phyloP scores from a whole-genome alignment of 2,329 filamentous ascomycete genomes.

The Colletotrichum sp. region DNA sequence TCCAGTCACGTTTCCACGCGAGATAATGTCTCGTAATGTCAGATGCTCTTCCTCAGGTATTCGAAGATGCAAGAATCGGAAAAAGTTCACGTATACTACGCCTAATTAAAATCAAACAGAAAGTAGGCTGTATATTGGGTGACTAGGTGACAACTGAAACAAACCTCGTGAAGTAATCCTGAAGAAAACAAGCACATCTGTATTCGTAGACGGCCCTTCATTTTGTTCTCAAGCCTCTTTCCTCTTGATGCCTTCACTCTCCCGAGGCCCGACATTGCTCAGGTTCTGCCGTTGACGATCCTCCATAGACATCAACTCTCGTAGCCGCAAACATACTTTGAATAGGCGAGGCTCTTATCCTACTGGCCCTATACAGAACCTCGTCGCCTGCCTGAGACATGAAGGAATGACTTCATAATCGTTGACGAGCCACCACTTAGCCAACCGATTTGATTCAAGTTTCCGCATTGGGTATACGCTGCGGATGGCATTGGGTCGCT shows the following conservation, averaged over 20 bases:
- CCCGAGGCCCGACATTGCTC: neutral
- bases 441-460: neutral
- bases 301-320: neutral
- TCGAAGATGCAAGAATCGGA: neutral
- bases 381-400: neutral
- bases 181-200: neutral
- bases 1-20: neutral
- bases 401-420: neutral
- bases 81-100: neutral
- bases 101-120: neutral
- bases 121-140: neutral
- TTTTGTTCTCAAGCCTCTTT: neutral
- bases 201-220: neutral
- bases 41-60: neutral
- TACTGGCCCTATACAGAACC: neutral
- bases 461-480: neutral
- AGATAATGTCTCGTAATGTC: neutral
- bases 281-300: neutral
- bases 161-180: neutral
- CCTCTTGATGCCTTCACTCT: neutral
- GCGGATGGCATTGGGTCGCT: neutral
- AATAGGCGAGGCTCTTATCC: neutral
- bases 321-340: neutral
- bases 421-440: neutral
- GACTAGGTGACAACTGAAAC: neutral